A percentile compares a stretch with the other conserved stretches of the same genome.
Evolutionary conservation across 495 filamentous ascomycete species (phyloP).

Genomic region (Aspergillus homomorphus): DNA sequence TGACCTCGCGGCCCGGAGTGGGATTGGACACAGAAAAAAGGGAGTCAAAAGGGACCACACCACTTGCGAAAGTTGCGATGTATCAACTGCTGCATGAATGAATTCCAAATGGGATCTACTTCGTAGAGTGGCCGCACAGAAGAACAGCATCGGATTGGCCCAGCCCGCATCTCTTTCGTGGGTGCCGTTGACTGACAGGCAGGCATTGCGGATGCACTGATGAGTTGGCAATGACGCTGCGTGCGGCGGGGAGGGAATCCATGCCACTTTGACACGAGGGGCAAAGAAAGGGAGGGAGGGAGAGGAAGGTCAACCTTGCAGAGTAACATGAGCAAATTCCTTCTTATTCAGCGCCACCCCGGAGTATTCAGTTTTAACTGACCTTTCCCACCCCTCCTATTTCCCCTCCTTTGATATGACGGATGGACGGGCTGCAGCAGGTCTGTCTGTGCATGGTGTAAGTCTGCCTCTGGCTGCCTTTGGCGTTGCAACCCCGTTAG

Average conservation of each 20-base stretch:
- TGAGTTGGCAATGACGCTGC: slow-evolving; percentile 72
- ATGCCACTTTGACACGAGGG: slow-evolving; percentile 24
- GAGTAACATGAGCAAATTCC: slow-evolving; percentile 16
- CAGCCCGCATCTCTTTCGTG: slow-evolving; percentile 22
- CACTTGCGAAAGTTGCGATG: slow-evolving; percentile 14
- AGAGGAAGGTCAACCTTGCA: slow-evolving; percentile 19
- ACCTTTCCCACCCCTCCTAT: slow-evolving; percentile 3
- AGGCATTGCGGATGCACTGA: slow-evolving; percentile 69
- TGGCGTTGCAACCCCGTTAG: neutral
- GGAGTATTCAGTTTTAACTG: slow-evolving; percentile 8
- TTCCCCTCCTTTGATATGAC: slow-evolving; percentile 1
- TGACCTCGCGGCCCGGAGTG: neutral
- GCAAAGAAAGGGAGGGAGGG: slow-evolving; percentile 1
- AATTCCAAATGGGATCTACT: slow-evolving; percentile 6
- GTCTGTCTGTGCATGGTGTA: slow-evolving; percentile 16
- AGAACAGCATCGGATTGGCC: slow-evolving; percentile 24
- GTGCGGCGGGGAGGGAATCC: slow-evolving; percentile 22
- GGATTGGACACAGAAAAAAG: neutral
- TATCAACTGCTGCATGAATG: slow-evolving; percentile 9
- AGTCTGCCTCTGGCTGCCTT: neutral
- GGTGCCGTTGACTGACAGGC: slow-evolving; percentile 28
- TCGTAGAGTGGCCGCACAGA: slow-evolving; percentile 10
- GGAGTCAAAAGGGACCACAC: neutral
- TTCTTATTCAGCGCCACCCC: slow-evolving; percentile 13
- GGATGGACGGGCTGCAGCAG: slow-evolving; percentile 16